Base-by-base conservation (phyloP, 176 grass and related monocot species). In the Saccharum officinarum region DNA sequence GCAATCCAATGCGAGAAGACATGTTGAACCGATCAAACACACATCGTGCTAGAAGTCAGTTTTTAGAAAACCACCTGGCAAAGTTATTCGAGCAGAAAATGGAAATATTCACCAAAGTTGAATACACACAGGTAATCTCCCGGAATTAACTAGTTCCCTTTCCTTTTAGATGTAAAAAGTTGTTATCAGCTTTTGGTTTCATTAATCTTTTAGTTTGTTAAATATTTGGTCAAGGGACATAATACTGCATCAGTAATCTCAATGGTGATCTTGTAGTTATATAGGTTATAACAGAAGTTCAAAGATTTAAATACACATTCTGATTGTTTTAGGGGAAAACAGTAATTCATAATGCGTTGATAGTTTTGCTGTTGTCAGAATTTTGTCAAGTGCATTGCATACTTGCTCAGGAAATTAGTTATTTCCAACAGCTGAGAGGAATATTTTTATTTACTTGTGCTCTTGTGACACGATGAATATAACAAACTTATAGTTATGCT, bases 31-130 rank as follows among this genome's bases (percentile, higher is more conserved):
- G 92, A 50, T 82, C 97, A 79, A 99, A 94, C 74, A 90, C 97
- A 75, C 82, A 94, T 18, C 94, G 88, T 71, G 72, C 82, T 37
- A 96, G 92, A 92, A 99, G 92, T 75, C 97, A 99, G 70, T 99
- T 99, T 99, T 83, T 99, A 26, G 97, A 99, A 99, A 96, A 84
- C 54, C 97, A 99, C 87, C 92, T 99, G 60, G 97, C 97, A 39
- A 99, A 94, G 80, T 88, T 99, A 71, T 99, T 99, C 4, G 97
- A 99, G 90, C 94, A 99, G 77, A 99, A 99, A 92, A 95, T 99
- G 93, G 97, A 99, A 86, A 99, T 99, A 87, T 99, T 99, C 82
- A 99, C 94, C 73, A 99, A 99, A 96, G 88, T 99, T 79, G 90
- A 99, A 83, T 92, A 99, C 76, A 99, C 97, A 84, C 97, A 99